These are phyloP conservation scores for Pogostemon cablin DNA, from an alignment of 257 asterid species.

Conservation along the genomic window DNA sequence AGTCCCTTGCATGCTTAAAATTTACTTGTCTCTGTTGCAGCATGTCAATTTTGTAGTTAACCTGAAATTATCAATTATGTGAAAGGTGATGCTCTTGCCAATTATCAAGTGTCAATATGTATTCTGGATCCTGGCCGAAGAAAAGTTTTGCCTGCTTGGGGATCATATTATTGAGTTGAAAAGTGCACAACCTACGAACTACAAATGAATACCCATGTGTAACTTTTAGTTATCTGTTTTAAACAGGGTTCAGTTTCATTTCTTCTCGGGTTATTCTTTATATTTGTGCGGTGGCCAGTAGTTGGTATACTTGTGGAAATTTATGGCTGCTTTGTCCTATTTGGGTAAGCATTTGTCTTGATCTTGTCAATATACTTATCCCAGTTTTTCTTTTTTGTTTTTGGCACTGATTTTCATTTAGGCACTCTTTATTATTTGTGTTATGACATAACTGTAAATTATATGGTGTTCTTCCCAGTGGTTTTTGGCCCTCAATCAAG, in stretches of 20 bases:
- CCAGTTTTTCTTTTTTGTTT: not conserved
- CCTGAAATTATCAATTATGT: not conserved
- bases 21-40: not conserved
- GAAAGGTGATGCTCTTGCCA: not conserved
- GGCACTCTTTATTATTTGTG: not conserved
- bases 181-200: slow-evolving; percentile 1
- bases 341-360: slow-evolving; percentile 51
- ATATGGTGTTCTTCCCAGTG: slow-evolving; percentile 46
- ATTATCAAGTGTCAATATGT: not conserved
- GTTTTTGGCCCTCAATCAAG: slow-evolving; percentile 89
- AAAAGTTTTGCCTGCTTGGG: slow-evolving; percentile 5
- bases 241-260: slow-evolving; percentile 70
- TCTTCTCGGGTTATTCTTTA: slow-evolving; percentile 72
- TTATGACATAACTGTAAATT: slow-evolving; percentile 22
- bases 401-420: slow-evolving; percentile 5
- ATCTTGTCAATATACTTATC: slow-evolving; percentile 5
- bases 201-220: slow-evolving; percentile 2
- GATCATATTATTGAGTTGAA: slow-evolving; percentile 8
- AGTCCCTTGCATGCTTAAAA: slow-evolving; percentile 1
- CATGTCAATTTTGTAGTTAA: not conserved
- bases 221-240: slow-evolving; percentile 6
- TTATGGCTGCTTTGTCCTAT: slow-evolving; percentile 71
- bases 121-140: not conserved
- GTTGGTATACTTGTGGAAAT: slow-evolving; percentile 68
- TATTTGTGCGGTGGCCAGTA: slow-evolving; percentile 85